These are phyloP conservation scores for Sechiopsis laciniata DNA, from an alignment of 306 rosid species.

Conservation along the genomic window DNA sequence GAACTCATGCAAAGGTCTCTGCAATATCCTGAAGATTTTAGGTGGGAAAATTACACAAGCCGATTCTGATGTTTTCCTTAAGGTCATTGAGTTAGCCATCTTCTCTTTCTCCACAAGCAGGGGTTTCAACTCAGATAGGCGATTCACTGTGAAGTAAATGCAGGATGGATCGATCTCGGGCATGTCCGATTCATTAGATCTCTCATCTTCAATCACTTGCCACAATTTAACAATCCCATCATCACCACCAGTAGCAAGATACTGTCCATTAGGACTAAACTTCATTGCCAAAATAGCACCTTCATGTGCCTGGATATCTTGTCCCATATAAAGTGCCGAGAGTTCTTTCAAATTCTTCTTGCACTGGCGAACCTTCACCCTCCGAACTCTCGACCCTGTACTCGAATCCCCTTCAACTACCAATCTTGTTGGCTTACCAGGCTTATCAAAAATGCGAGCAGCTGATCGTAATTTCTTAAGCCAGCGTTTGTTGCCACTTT, in stretches of 20 bases:
- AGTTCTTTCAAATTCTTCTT: conserved; percentile 68
- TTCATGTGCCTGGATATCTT: conserved; percentile 81
- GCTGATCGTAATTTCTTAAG: conserved; percentile 54
- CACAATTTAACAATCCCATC: conserved; percentile 79
- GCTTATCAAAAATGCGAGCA: conserved; percentile 51
- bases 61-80: conserved; percentile 69
- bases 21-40: conserved; percentile 64
- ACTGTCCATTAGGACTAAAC: conserved; percentile 91
- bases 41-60: conserved; percentile 82
- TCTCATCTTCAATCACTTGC: conserved; percentile 86
- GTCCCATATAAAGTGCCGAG: conserved; percentile 79
- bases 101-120: conserved; percentile 63
- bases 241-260: conserved; percentile 85
- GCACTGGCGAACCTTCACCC: conserved; percentile 64
- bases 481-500: conserved; percentile 52
- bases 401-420: conserved; percentile 22
- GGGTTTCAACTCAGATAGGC: conserved; percentile 70
- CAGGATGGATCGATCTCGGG: conserved; percentile 79
- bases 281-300: conserved; percentile 86
- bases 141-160: conserved; percentile 73
- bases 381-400: conserved; percentile 44
- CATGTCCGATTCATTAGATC: conserved; percentile 62
- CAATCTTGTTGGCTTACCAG: conserved; percentile 23
- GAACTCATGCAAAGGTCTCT: conserved; percentile 78
- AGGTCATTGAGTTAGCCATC: conserved; percentile 37